A percentile compares a stretch with the other conserved stretches of the same genome.
These are phyloP conservation scores for Bathelium albidoporum DNA, from an alignment of 495 filamentous ascomycete genomes.

Conservation along the genomic window DNA sequence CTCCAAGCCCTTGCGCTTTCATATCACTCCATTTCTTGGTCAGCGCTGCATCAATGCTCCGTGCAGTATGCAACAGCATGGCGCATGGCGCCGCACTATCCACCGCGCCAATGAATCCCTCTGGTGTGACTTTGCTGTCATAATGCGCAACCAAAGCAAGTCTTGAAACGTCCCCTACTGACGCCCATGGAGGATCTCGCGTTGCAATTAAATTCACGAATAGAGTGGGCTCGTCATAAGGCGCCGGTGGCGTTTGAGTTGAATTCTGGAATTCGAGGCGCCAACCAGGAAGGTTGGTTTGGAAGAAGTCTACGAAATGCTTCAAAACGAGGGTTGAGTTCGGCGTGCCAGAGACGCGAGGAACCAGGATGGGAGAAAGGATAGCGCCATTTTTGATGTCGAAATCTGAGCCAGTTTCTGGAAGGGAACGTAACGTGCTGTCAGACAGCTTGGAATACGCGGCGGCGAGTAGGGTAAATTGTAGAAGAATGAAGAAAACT, in stretches of 20 bases:
- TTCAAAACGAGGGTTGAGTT: slow-evolving; percentile 63
- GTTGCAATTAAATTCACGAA: slow-evolving; percentile 80
- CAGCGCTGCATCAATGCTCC: slow-evolving; percentile 67
- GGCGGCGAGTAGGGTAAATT: slow-evolving; percentile 29
- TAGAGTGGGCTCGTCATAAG: slow-evolving; percentile 56
- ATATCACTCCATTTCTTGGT: slow-evolving; percentile 71
- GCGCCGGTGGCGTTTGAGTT: slow-evolving; percentile 65
- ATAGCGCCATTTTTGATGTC: slow-evolving; percentile 64
- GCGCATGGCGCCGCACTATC: slow-evolving; percentile 93
- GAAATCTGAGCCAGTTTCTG: slow-evolving; percentile 65
- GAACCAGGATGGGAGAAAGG: slow-evolving; percentile 79
- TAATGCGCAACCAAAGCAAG: slow-evolving; percentile 91
- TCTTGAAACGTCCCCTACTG: slow-evolving; percentile 60
- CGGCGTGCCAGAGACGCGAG: slow-evolving; percentile 78
- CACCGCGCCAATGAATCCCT: slow-evolving; percentile 86
- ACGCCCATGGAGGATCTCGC: slow-evolving; percentile 79
- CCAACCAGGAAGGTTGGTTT: slow-evolving; percentile 64
- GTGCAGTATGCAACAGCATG: slow-evolving; percentile 75
- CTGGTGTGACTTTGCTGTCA: slow-evolving; percentile 70
- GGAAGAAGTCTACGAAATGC: slow-evolving; percentile 79
- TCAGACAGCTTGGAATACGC: slow-evolving; percentile 71
- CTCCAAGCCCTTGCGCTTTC: slow-evolving; percentile 43
- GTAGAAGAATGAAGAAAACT: slow-evolving; percentile 23
- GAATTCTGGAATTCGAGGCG: slow-evolving; percentile 75
- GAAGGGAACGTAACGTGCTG: slow-evolving; percentile 53